These are phyloP conservation scores for Cornus controversa DNA, from an alignment of 148 eudicot genomes.

Conservation along the genomic window DNA sequence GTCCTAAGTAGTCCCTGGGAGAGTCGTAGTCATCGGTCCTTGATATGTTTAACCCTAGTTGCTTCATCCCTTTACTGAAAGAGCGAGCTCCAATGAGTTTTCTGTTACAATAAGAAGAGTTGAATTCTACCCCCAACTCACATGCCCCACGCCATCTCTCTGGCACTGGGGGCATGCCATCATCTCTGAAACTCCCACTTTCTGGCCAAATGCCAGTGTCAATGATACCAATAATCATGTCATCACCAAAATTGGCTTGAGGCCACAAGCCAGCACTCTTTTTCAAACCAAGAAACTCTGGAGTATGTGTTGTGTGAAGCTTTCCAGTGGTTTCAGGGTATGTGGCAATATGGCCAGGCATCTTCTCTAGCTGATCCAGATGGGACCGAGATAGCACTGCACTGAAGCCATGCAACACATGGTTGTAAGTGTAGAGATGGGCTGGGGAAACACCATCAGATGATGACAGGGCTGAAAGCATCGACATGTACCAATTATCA, in stretches of 20 bases:
- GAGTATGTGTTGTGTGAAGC: slow-evolving; percentile 6
- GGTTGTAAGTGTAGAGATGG: slow-evolving; percentile 23
- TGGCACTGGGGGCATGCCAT: not conserved
- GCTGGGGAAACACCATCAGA: slow-evolving; percentile 2
- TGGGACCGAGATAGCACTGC: slow-evolving; percentile 20
- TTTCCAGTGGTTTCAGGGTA: slow-evolving; percentile 10
- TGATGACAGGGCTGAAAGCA: slow-evolving; percentile 15
- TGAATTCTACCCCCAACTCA: not conserved
- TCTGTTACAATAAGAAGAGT: not conserved
- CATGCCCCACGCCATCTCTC: not conserved
- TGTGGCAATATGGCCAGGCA: slow-evolving; percentile 21
- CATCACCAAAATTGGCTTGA: slow-evolving; percentile 6
- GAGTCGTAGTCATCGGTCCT: slow-evolving; percentile 22
- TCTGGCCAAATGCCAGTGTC: slow-evolving; percentile 57
- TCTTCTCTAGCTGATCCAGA: slow-evolving; percentile 7
- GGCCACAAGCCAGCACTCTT: slow-evolving; percentile 16
- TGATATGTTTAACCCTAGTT: slow-evolving; percentile 7
- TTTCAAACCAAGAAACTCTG: slow-evolving; percentile 19
- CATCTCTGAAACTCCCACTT: slow-evolving; percentile 23
- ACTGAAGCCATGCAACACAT: slow-evolving; percentile 28
- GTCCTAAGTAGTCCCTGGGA: slow-evolving; percentile 39
- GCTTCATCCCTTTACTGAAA: slow-evolving; percentile 10
- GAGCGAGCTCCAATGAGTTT: slow-evolving; percentile 1
- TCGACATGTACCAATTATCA: slow-evolving; percentile 26
- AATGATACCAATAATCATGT: slow-evolving; percentile 39